These are phyloP conservation scores for Nyctanthes arbortristis DNA, from an alignment of 257 asterid species.

Conservation along the genomic window DNA sequence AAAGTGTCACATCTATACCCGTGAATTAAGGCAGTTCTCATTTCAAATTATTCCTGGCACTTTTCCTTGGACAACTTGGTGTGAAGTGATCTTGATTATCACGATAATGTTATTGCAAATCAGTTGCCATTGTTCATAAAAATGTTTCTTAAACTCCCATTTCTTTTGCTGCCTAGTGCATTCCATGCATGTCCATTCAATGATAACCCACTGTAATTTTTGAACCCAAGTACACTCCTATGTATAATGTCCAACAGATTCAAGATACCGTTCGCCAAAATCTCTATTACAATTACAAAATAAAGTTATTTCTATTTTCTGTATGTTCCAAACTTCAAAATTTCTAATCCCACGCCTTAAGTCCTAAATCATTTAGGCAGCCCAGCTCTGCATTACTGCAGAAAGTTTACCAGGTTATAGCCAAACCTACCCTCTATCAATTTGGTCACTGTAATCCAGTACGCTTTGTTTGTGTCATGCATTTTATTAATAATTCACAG, in stretches of 20 bases:
- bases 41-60: not conserved
- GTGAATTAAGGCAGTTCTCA: not conserved
- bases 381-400: too few relatives aligned
- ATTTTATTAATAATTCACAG: not conserved
- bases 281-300: not conserved
- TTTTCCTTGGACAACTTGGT: not conserved
- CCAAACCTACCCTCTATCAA: not conserved
- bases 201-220: not conserved
- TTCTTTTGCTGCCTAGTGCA: not conserved
- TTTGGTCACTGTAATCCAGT: not conserved
- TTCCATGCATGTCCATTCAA: not conserved
- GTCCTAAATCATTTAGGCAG: too few relatives aligned
- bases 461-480: not conserved
- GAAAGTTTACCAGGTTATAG: too few relatives aligned
- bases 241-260: not conserved
- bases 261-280: not conserved
- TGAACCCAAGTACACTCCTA: not conserved
- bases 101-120: not conserved
- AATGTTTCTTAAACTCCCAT: not conserved
- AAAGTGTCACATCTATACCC: not conserved
- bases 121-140: not conserved
- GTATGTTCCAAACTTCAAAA: not conserved
- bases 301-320: not conserved
- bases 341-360: not conserved
- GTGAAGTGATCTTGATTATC: conserved; percentile 11